A percentile compares a stretch with the other conserved stretches of the same genome.
These are phyloP conservation scores for Psidium guajava DNA, from an alignment of 345 rosid genomes.

Conservation along the genomic window DNA sequence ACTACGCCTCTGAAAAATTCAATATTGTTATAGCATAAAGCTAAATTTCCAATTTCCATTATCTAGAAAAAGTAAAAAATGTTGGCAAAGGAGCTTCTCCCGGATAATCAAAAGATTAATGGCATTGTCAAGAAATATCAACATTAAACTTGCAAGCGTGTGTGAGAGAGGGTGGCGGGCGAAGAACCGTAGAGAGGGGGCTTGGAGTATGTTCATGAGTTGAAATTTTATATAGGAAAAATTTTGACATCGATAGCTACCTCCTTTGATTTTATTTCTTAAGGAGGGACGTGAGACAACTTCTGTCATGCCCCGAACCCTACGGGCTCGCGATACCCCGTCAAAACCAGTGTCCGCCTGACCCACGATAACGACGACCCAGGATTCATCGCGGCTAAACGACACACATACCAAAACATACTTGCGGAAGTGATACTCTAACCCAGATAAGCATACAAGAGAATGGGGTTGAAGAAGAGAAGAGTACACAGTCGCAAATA, in stretches of 20 bases:
- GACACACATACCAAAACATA: too few species aligned
- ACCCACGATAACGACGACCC: too few species aligned
- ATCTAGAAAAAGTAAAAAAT: constrained; percentile 25
- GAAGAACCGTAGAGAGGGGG: not conserved
- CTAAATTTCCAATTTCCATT: constrained; percentile 91
- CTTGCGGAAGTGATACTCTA: too few species aligned
- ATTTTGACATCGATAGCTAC: not conserved
- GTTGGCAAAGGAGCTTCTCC: constrained; percentile 1
- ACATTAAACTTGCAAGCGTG: not conserved
- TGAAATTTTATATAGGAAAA: not conserved
- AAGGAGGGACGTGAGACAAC: not conserved
- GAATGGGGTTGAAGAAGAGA: too few species aligned
- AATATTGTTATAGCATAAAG: constrained; percentile 73
- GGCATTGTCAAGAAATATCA: not conserved
- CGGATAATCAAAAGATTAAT: not conserved
- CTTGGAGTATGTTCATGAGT: not conserved
- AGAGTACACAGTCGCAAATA: too few species aligned
- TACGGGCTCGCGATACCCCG: too few species aligned
- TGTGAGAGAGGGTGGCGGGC: not conserved
- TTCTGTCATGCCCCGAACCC: too few species aligned
- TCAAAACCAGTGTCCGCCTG: too few species aligned
- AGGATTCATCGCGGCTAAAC: too few species aligned
- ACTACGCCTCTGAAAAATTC: constrained; percentile 92
- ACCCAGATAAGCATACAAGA: too few species aligned
- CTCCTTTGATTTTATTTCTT: not conserved